These are phyloP conservation scores for Yarrowia galli DNA, from an alignment of 1,139 yeast species.

Conservation along the genomic window DNA sequence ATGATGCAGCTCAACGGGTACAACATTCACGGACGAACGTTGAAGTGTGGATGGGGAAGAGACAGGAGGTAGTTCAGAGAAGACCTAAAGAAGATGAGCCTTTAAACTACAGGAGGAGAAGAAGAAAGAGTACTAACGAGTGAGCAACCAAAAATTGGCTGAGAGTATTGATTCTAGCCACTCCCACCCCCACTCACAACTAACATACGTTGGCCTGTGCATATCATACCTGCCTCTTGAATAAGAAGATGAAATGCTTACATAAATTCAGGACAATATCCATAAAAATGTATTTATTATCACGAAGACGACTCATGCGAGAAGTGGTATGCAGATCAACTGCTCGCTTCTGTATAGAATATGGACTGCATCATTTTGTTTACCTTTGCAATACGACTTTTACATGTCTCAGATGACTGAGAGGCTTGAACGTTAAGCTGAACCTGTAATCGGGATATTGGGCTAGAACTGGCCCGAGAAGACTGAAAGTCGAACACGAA, in stretches of 20 bases:
- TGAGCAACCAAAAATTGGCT: background rate
- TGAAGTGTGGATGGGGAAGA: conserved; percentile 90
- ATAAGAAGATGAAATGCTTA: background rate
- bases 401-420: no score
- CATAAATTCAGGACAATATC: conserved; percentile 4
- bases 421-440: no score
- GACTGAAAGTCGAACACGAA: no score
- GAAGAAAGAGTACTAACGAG: background rate
- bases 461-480: no score
- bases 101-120: background rate
- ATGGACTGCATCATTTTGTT: background rate
- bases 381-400: no score
- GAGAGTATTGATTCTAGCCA: background rate
- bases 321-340: background rate
- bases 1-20: conserved; percentile 82
- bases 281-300: conserved; percentile 7
- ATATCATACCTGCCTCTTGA: conserved; percentile 3
- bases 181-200: background rate
- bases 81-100: background rate
- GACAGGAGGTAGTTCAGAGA: conserved; percentile 45
- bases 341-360: background rate
- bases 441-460: no score
- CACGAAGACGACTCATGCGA: background rate
- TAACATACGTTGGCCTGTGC: background rate
- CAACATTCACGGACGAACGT: conserved; percentile 75